Percentiles rank a stretch among this genome's conserved stretches.
Evolutionary conservation across 2,329 filamentous ascomycete genomes (phyloP).

Genomic region (Aspergillus awamori): DNA sequence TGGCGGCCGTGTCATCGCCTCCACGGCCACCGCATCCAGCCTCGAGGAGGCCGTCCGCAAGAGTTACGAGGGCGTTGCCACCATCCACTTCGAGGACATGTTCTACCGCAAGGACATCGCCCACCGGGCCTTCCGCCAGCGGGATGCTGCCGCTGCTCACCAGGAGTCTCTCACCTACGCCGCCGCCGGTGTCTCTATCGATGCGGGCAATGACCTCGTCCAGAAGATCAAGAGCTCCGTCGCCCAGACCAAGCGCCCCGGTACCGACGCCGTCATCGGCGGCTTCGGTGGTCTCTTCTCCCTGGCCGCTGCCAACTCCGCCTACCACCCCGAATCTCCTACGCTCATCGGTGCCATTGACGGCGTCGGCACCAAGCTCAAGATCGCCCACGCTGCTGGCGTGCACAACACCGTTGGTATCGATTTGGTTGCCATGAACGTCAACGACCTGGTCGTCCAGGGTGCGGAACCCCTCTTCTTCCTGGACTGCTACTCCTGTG

Average conservation of each 20-base stretch:
- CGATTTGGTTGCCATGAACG: conserved; percentile 98
- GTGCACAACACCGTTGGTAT: conserved; percentile 96
- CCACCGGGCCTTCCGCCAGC: conserved; percentile 59
- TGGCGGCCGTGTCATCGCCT: conserved; percentile 89
- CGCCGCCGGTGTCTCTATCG: conserved; percentile 88
- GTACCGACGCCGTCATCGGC: conserved; percentile 90
- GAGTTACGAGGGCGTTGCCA: conserved; percentile 81
- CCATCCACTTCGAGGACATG: conserved; percentile 83
- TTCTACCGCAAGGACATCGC: conserved; percentile 94
- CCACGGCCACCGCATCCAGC: conserved; percentile 75
- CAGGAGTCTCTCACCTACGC: conserved; percentile 75
- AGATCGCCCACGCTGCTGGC: conserved; percentile 85
- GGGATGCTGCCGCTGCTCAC: conserved; percentile 26
- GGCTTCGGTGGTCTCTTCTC: conserved; percentile 91
- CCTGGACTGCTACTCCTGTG: conserved; percentile 97
- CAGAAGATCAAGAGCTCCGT: conserved; percentile 89
- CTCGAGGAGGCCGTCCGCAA: conserved; percentile 81
- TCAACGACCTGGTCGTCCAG: conserved; percentile 96
- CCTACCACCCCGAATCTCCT: conserved; percentile 74
- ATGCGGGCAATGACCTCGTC: conserved; percentile 90
- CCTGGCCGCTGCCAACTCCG: conserved; percentile 65
- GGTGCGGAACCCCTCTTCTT: conserved; percentile 94
- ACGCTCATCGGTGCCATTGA: conserved; percentile 93
- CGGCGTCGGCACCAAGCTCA: conserved; percentile 94
- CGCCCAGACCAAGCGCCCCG: conserved; percentile 78